These are phyloP conservation scores for Monosporascus cannonballus DNA, from an alignment of 2,329 filamentous ascomycete species.

Conservation along the genomic window DNA sequence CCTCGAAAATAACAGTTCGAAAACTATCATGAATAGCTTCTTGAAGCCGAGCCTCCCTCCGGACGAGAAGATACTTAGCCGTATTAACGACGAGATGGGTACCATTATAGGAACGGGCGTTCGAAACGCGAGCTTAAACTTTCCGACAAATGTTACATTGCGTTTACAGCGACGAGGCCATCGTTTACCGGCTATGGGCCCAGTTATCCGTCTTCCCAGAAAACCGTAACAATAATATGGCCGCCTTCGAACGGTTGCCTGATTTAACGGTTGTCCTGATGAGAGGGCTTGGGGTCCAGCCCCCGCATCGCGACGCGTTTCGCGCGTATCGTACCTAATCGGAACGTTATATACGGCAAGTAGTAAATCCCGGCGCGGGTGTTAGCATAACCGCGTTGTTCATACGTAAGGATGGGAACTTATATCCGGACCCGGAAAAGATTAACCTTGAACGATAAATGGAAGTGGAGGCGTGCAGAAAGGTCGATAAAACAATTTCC, in stretches of 20 bases:
- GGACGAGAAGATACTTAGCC: neutral
- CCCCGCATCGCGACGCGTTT: slow-evolving; percentile 1
- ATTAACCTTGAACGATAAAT: slow-evolving; percentile 1
- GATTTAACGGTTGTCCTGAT: slow-evolving; percentile 1
- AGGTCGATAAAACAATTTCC: neutral
- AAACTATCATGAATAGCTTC: neutral
- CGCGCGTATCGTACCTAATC: slow-evolving; percentile 1
- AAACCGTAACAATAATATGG: neutral
- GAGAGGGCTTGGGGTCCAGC: slow-evolving; percentile 2
- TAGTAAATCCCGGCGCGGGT: slow-evolving; percentile 1
- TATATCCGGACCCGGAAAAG: neutral
- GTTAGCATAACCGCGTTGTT: slow-evolving; percentile 2
- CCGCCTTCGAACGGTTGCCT: neutral
- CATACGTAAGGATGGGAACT: slow-evolving; percentile 1
- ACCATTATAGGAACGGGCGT: neutral
- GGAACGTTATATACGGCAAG: neutral
- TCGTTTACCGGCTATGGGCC: neutral
- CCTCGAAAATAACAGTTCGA: too few species aligned
- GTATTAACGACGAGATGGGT: neutral
- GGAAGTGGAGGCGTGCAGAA: neutral
- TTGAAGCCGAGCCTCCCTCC: neutral
- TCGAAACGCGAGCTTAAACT: neutral
- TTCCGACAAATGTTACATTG: neutral
- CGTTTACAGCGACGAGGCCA: neutral
- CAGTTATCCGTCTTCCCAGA: neutral